These are phyloP conservation scores for Nakazawaea peltata DNA, from an alignment of 805 yeast species.

Conservation along the genomic window DNA sequence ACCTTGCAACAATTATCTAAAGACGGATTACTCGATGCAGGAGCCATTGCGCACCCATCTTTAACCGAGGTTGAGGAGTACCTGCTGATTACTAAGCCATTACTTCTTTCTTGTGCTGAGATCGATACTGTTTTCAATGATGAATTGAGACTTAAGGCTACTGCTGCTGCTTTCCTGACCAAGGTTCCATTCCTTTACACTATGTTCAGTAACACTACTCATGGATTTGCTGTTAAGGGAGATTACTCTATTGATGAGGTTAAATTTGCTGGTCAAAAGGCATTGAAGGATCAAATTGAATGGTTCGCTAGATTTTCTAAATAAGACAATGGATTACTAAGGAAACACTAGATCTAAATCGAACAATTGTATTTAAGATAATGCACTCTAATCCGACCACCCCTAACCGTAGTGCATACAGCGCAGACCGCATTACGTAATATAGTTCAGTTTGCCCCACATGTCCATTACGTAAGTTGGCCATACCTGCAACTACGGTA, in stretches of 20 bases:
- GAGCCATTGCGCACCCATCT: conserved; percentile 83
- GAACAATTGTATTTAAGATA: too few relatives aligned
- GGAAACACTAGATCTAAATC: too few relatives aligned
- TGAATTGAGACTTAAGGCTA: conserved; percentile 58
- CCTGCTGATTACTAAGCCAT: conserved; percentile 46
- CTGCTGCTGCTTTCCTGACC: conserved; percentile 44
- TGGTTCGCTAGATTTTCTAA: too few relatives aligned
- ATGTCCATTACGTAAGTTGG: too few relatives aligned
- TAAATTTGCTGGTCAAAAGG: conserved; percentile 61
- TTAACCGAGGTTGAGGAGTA: conserved; percentile 56
- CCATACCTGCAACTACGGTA: too few relatives aligned
- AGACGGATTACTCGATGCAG: conserved; percentile 36
- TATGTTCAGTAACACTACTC: conserved; percentile 54
- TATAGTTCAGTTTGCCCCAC: too few relatives aligned
- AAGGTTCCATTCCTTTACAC: conserved; percentile 52
- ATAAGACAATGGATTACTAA: too few relatives aligned
- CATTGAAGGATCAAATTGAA: conserved; percentile 37
- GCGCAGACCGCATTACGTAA: too few relatives aligned
- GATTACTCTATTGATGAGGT: conserved; percentile 47
- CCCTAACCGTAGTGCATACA: too few relatives aligned
- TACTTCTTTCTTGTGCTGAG: conserved; percentile 72
- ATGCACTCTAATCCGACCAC: too few relatives aligned
- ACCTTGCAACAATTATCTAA: conserved; percentile 42
- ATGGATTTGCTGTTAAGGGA: conserved; percentile 80
- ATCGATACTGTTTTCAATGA: conserved; percentile 52